Evolutionary conservation across 140 eudicot species (phyloP), one percentile per base, ranked within the genome.

Genomic region (Anethum foeniculum): DNA sequence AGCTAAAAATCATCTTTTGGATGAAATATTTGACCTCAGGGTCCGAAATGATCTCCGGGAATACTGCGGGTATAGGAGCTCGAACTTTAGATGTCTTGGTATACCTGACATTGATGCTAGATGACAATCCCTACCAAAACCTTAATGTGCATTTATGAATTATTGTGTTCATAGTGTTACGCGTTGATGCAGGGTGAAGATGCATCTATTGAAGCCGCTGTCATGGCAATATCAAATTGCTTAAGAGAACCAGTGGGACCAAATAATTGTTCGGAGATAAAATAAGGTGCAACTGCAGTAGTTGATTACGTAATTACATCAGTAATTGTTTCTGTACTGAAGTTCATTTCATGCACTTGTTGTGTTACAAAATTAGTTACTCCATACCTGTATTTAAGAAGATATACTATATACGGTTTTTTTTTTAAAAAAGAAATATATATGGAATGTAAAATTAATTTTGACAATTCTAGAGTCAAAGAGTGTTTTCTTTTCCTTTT

Each of bases 141-240:
- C 14, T 25, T 62, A 3, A n/a, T 67, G 74, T 10, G n/a, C 41
- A 28, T 67, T 67, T 4, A 67, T 4, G 2, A 36, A 19, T 30
- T 71, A 18, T 16, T 73, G 64, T 23, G 32, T 73, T 58, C 2
- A 15, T 48, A n/a, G 21, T 76, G 38, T 79, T 44, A 60, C 38
- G 52, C 15, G 43, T 18, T 79, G 83, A 49, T 64, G 77, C 83
- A 94, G 97, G 99, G 99, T 25, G 99, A 94, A 82, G 99, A 94
- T 82, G 94, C 96, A 74, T 88, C 99, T 79, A 90, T 94, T 82
- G 99, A 94, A 90, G 92, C 99, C 71, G 99, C 99, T 76, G 99
- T 94, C 16, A 88, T 89, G 92, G 99, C 97, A 9, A 90, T 94
- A 84, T 87, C 95, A 44, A 89, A 51, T 82, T 94, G 99, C 90